These are phyloP conservation scores for Pichiaceae sp. DNA, from an alignment of 1,139 yeast species.

Conservation along the genomic window DNA sequence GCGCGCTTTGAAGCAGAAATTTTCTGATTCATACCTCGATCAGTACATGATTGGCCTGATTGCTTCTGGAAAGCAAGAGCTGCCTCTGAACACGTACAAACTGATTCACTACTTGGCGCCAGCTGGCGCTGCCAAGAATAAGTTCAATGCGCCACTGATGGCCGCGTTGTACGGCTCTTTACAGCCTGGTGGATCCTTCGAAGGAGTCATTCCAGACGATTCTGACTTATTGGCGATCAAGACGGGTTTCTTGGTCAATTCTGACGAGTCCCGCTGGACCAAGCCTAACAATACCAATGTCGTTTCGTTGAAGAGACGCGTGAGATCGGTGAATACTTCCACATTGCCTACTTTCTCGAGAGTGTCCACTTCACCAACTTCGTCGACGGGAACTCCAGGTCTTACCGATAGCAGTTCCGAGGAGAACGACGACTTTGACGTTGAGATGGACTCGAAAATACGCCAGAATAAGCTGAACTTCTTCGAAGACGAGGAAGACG, in stretches of 20 bases:
- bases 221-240: constrained; percentile 51
- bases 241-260: constrained; percentile 50
- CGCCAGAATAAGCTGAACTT: constrained; percentile 39
- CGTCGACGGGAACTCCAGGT: constrained; percentile 22
- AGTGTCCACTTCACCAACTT: background rate
- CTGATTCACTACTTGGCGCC: constrained; percentile 56
- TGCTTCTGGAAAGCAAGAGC: constrained; percentile 44
- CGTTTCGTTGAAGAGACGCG: constrained; percentile 15
- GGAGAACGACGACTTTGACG: constrained; percentile 26
- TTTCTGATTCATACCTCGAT: constrained; percentile 27
- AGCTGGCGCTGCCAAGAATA: constrained; percentile 29
- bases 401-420: constrained; percentile 36
- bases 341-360: constrained; percentile 6
- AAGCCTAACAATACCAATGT: constrained; percentile 27
- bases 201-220: constrained; percentile 45
- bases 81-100: constrained; percentile 36
- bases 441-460: constrained; percentile 15
- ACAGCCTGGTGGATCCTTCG: constrained; percentile 38
- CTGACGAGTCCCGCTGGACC: constrained; percentile 32
- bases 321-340: constrained; percentile 1
- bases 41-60: constrained; percentile 71
- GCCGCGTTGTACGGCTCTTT: constrained; percentile 33
- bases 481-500: constrained; percentile 42
- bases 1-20: constrained; percentile 12
- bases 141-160: constrained; percentile 39